A percentile compares a stretch with the other conserved stretches of the same genome.
Conservation (phyloP, 768 basidiomycete genomes). For the Lactifluus volemus region DNA sequence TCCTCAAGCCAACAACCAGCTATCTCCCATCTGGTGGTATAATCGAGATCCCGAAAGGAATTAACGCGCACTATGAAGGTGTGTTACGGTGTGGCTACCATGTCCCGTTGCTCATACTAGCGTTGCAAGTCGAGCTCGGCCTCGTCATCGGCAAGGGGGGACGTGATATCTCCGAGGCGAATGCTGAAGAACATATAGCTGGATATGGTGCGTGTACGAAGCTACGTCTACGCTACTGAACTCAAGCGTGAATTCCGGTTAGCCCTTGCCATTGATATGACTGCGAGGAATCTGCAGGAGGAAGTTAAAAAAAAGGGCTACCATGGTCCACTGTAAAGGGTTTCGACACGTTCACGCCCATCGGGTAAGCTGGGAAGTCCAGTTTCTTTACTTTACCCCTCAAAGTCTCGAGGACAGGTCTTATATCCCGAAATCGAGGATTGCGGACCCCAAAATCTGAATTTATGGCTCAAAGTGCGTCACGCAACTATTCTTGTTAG, state of each 20-base stretch:
- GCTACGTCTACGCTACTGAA: neutral
- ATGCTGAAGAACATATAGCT: slow-evolving; percentile 73
- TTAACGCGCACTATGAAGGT: slow-evolving; percentile 91
- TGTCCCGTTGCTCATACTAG: neutral
- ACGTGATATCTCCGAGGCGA: slow-evolving; percentile 64
- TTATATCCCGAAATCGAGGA: slow-evolving; percentile 68
- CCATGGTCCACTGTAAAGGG: slow-evolving; percentile 98
- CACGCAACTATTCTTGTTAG: neutral
- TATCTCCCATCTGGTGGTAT: slow-evolving; percentile 71
- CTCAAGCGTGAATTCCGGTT: neutral
- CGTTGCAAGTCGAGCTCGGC: slow-evolving; percentile 76
- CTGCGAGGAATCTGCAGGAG: slow-evolving; percentile 91
- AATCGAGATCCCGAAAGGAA: slow-evolving; percentile 79
- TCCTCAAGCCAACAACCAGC: slow-evolving; percentile 92
- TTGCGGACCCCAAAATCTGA: slow-evolving; percentile 66
- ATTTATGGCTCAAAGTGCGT: slow-evolving; percentile 63
- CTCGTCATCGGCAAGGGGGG: slow-evolving; percentile 90
- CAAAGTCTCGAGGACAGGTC: slow-evolving; percentile 32
- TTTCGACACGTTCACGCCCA: slow-evolving; percentile 92
- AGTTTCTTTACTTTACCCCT: neutral
- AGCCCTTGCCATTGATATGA: slow-evolving; percentile 96
- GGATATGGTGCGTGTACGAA: slow-evolving; percentile 65
- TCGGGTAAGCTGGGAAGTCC: slow-evolving; percentile 47
- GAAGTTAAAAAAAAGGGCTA: slow-evolving; percentile 87
- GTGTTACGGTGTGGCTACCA: neutral